Evolutionary conservation across 345 rosid species (phyloP).

Genomic region (Ceriops zippeliana): DNA sequence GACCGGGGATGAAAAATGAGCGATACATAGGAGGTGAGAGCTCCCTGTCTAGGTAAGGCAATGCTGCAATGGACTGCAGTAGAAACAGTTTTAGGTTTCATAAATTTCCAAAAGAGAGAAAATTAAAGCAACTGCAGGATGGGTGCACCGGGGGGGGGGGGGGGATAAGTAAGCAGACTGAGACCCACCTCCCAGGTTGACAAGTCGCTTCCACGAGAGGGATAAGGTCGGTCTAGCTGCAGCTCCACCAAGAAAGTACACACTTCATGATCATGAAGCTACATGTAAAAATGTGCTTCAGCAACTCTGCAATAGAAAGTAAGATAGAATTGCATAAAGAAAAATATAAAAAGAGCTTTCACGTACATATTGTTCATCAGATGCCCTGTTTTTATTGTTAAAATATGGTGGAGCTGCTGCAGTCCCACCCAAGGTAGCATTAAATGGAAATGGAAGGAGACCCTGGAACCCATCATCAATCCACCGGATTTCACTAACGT

Average conservation of each 20-base stretch:
- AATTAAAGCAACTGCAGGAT: not conserved
- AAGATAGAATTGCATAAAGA: not conserved
- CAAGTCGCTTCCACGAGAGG: slow-evolving; percentile 73
- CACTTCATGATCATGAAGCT: slow-evolving; percentile 60
- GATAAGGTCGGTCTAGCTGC: slow-evolving; percentile 73
- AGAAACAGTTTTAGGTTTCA: not conserved
- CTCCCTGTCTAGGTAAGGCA: slow-evolving; percentile 87
- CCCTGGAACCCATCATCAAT: slow-evolving; percentile 94
- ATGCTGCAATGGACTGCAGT: slow-evolving; percentile 70
- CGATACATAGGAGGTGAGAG: slow-evolving; percentile 76
- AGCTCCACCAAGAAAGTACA: slow-evolving; percentile 90
- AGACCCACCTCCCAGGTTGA: slow-evolving; percentile 85
- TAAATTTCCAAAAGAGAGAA: not conserved
- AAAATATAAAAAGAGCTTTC: not conserved
- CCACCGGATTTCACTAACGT: slow-evolving; percentile 71
- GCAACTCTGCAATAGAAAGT: not conserved
- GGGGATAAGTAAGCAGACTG: not conserved
- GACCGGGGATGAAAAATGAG: slow-evolving; percentile 84
- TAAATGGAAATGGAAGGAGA: slow-evolving; percentile 89
- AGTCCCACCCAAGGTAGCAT: slow-evolving; percentile 83
- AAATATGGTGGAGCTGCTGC: slow-evolving; percentile 83
- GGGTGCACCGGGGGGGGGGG: not conserved
- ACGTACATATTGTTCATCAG: slow-evolving; percentile 75
- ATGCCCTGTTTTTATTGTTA: slow-evolving; percentile 86
- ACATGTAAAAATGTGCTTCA: slow-evolving; percentile 20